phyloP scores from a whole-genome alignment of 306 rosid species.

The Aeschynomene evenia region DNA sequence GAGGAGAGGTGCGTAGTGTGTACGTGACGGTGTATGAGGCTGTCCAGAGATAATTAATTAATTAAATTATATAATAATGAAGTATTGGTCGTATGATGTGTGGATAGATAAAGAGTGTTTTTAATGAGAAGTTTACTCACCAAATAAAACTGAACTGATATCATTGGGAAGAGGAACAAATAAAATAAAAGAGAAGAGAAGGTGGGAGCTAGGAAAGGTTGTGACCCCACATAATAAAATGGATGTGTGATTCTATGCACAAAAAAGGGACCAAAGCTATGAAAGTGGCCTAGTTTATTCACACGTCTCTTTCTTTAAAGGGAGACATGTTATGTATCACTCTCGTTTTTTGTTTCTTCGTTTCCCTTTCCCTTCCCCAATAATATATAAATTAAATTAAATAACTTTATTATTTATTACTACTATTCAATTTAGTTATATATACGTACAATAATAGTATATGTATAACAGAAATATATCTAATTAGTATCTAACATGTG shows the following conservation, averaged over 20 bases:
- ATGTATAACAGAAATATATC: too few relatives aligned
- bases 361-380: slow-evolving; percentile 39
- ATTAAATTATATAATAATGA: too few relatives aligned
- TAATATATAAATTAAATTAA: too few relatives aligned
- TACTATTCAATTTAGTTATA: too few relatives aligned
- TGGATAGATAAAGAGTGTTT: slow-evolving; percentile 32
- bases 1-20: slow-evolving; percentile 47
- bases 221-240: slow-evolving; percentile 62
- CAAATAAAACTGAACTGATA: slow-evolving; percentile 31
- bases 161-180: slow-evolving; percentile 18
- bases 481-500: too few relatives aligned
- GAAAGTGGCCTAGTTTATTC: slow-evolving; percentile 50
- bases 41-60: neutral
- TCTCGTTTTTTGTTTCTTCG: slow-evolving; percentile 49
- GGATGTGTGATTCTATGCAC: slow-evolving; percentile 65
- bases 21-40: slow-evolving; percentile 52
- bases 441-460: too few relatives aligned
- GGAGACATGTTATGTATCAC: slow-evolving; percentile 41
- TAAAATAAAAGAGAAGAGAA: slow-evolving; percentile 33
- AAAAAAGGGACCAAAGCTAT: slow-evolving; percentile 51
- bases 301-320: slow-evolving; percentile 47
- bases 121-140: slow-evolving; percentile 33
- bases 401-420: too few relatives aligned
- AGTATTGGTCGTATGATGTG: too few relatives aligned
- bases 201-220: slow-evolving; percentile 39